phyloP scores from a whole-genome alignment of 2,329 filamentous ascomycete genomes.

The Alternaria postmessia region DNA sequence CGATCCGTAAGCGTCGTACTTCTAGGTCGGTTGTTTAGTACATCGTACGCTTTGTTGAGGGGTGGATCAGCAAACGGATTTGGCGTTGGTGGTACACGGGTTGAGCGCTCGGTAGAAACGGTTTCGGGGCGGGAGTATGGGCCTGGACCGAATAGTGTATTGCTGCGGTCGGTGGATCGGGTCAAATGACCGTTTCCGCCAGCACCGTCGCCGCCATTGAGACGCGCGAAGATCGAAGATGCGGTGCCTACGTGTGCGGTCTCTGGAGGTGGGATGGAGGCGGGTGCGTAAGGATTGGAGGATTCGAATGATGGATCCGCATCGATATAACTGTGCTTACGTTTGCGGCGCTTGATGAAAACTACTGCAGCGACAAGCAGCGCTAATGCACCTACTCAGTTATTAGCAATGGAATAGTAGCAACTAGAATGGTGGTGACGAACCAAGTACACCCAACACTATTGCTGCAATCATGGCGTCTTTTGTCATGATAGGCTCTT shows the following conservation, averaged over 20 bases:
- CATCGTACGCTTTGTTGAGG: slow-evolving; percentile 48
- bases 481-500: slow-evolving; percentile 34
- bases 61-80: slow-evolving; percentile 49
- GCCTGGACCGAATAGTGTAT: slow-evolving; percentile 37
- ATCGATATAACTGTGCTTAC: slow-evolving; percentile 20
- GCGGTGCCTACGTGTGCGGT: slow-evolving; percentile 28
- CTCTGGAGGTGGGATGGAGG: slow-evolving; percentile 30
- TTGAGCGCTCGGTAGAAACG: slow-evolving; percentile 36
- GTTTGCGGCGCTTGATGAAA: slow-evolving; percentile 37
- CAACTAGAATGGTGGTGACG: neutral
- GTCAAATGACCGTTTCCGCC: slow-evolving; percentile 29
- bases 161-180: slow-evolving; percentile 33
- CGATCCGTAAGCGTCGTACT: slow-evolving; percentile 48
- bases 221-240: slow-evolving; percentile 21
- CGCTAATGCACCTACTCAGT: slow-evolving; percentile 35
- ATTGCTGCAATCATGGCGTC: slow-evolving; percentile 44
- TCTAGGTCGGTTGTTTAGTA: slow-evolving; percentile 42
- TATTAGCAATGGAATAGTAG: neutral
- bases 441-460: slow-evolving; percentile 43
- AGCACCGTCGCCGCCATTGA: slow-evolving; percentile 1
- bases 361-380: slow-evolving; percentile 33
- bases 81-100: slow-evolving; percentile 29
- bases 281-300: slow-evolving; percentile 37
- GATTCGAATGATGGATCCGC: slow-evolving; percentile 35
- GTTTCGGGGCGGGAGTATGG: slow-evolving; percentile 44